These are phyloP conservation scores for Vicia villosa DNA, from an alignment of 306 rosid genomes.

Conservation along the genomic window DNA sequence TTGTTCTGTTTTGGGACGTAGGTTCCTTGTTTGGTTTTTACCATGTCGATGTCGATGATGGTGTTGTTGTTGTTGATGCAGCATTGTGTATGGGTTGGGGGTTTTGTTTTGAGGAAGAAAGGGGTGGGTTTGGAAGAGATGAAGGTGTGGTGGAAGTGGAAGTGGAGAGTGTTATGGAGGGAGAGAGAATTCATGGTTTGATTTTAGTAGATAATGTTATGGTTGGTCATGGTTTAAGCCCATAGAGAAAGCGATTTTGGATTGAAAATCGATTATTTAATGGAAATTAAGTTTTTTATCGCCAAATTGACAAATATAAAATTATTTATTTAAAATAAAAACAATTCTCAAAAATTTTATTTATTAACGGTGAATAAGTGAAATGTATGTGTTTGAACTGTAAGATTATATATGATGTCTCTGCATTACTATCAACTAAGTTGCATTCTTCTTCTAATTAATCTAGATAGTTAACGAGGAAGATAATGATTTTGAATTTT, in stretches of 20 bases:
- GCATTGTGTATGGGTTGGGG: neutral
- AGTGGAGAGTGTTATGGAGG: slow-evolving; percentile 4
- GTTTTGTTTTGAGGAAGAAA: neutral
- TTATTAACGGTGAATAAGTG: too few relatives aligned
- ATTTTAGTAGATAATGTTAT: neutral
- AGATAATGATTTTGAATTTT: too few relatives aligned
- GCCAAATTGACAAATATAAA: neutral
- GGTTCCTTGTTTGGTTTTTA: slow-evolving; percentile 63
- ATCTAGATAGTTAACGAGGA: too few relatives aligned
- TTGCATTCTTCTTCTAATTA: too few relatives aligned
- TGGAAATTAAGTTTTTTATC: too few relatives aligned
- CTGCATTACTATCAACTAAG: too few relatives aligned
- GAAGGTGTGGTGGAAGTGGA: neutral
- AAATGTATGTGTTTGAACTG: too few relatives aligned
- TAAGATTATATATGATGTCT: too few relatives aligned
- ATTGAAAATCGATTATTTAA: too few relatives aligned
- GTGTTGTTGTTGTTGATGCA: neutral
- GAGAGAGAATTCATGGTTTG: neutral
- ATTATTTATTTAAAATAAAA: too few relatives aligned
- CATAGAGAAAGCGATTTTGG: too few relatives aligned
- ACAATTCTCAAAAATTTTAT: too few relatives aligned
- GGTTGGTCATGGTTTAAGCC: neutral
- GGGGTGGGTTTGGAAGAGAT: neutral
- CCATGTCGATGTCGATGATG: slow-evolving; percentile 78
- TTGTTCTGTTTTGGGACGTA: slow-evolving; percentile 62